phyloP scores from a whole-genome alignment of 345 rosid species.

The Aquilaria malaccensis region DNA sequence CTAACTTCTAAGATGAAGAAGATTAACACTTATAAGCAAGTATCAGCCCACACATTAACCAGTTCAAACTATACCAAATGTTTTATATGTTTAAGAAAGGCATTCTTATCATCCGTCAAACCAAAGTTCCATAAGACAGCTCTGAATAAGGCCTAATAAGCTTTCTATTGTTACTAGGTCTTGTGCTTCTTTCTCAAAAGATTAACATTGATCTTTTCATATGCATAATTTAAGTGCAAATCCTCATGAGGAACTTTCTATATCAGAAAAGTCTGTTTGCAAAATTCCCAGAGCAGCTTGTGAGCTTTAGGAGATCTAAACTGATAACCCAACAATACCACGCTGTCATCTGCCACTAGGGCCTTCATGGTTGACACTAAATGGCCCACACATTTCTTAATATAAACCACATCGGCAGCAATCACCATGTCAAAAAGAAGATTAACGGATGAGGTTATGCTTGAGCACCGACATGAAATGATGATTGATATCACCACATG shows the following conservation, averaged over 20 bases:
- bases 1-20: too few relatives aligned
- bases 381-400: constrained; percentile 56
- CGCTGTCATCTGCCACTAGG: constrained; percentile 65
- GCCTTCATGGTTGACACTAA: constrained; percentile 61
- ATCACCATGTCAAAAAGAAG: constrained; percentile 79
- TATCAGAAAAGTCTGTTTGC: constrained; percentile 47
- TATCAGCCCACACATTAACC: too few relatives aligned
- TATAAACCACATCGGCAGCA: constrained; percentile 85
- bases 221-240: constrained; percentile 55
- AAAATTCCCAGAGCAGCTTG: constrained; percentile 69
- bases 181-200: constrained; percentile 57
- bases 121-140: too few relatives aligned
- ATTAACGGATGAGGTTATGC: constrained; percentile 74
- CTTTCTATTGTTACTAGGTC: neutral
- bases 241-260: constrained; percentile 81
- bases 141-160: too few relatives aligned
- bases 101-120: too few relatives aligned
- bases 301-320: constrained; percentile 86
- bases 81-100: too few relatives aligned
- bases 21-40: too few relatives aligned
- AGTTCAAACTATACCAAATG: too few relatives aligned
- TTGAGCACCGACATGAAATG: constrained; percentile 72
- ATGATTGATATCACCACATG: too few relatives aligned
- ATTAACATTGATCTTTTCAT: neutral
- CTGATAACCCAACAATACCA: constrained; percentile 71